These are phyloP conservation scores for Phytopythium chamaehyphon DNA, from an alignment of 352 stramenopile species.

Conservation along the genomic window DNA sequence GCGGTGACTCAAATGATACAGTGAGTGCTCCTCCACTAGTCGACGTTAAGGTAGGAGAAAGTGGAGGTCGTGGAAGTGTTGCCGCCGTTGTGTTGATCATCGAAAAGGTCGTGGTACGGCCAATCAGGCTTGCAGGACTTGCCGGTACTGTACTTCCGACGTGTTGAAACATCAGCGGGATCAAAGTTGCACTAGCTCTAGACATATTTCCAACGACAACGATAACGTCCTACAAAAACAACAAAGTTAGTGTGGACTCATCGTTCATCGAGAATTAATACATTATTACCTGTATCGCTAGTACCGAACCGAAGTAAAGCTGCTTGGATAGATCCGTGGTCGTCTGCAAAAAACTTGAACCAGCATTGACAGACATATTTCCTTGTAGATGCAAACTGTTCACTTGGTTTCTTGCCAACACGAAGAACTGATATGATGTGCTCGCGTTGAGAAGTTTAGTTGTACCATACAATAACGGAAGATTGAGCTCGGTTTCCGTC, in stretches of 20 bases:
- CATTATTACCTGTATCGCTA: constrained; percentile 29
- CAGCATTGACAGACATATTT: constrained; percentile 29
- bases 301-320: constrained; percentile 28
- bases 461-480: constrained; percentile 6
- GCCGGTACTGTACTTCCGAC: constrained; percentile 20
- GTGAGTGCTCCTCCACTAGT: constrained; percentile 44
- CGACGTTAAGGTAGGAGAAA: constrained; percentile 19
- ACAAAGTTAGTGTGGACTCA: background rate
- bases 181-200: constrained; percentile 17
- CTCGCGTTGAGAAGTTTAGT: constrained; percentile 32
- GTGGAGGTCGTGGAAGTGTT: constrained; percentile 28
- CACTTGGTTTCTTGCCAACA: constrained; percentile 35
- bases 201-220: constrained; percentile 40
- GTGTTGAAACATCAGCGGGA: constrained; percentile 28
- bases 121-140: constrained; percentile 18
- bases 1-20: constrained; percentile 19
- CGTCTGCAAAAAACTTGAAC: constrained; percentile 27
- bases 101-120: constrained; percentile 20
- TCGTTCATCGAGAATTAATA: too few species aligned
- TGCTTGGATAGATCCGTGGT: constrained; percentile 28
- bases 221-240: constrained; percentile 11
- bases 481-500: constrained; percentile 5
- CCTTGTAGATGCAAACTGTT: constrained; percentile 14
- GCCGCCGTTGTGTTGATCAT: constrained; percentile 28
- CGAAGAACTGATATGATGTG: constrained; percentile 46